Evolutionary conservation across 202 grass and related monocot genomes (phyloP), one percentile per base, ranked within the genome.

Genomic region (Schoenoplectus tabernaemontani): DNA sequence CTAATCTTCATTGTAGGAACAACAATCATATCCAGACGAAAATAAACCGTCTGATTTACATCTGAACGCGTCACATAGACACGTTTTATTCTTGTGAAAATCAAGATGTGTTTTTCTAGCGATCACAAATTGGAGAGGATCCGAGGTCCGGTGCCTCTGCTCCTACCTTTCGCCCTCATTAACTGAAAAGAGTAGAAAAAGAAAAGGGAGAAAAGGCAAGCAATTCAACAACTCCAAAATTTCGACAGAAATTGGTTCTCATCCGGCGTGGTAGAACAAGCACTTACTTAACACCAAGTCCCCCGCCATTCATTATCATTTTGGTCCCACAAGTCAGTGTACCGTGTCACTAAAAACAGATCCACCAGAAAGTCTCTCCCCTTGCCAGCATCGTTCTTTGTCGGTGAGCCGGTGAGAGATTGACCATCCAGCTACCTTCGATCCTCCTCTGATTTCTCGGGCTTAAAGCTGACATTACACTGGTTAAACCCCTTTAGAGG

Each of bases 361-460:
- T 54, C 26, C 28, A n/a, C 16, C 19, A 50, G 22, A 50, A 51
- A 51, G 44, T 72, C 1, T 2, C 41, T 32, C 7, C 16, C 20
- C 28, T 59, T 63, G 20, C 57, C 58, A 63, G 50, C 78, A 80
- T 57, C 59, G 64, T 47, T 80, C 77, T 38, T 64, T 80, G 78
- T 80, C 78, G 78, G 78, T 80, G 78, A 80, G 59, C 60, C 78
- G 59, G 78, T 80, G 78, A 64, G 78, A 65, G 78, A 63, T 80
- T 50, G 78, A 80, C 78, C 16, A 80, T 80, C 57, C 57, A 80
- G 38, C 78, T 65, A 80, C 58, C 57, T 80, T 48, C 57, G 28
- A 60, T 80, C 56, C 78, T 48, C 51, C 59, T 50, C 75, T 17
- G 2, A 28, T 79, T 79, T 61, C 58, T 28, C 54, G 56, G 57